phyloP scores from a whole-genome alignment of 306 rosid species.

The Cucurbita argyrosperma region DNA sequence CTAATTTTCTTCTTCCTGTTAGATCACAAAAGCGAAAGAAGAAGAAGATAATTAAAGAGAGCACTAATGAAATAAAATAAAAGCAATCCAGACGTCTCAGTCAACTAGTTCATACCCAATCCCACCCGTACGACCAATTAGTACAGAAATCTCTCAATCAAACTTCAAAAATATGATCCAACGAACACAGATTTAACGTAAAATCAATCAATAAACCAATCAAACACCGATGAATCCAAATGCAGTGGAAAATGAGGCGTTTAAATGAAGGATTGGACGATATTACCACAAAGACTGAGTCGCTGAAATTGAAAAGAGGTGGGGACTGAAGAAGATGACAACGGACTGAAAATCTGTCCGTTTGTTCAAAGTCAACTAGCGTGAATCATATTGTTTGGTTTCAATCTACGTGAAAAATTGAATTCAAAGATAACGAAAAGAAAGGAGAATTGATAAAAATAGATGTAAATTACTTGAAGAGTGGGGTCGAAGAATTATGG shows the following conservation, averaged over 20 bases:
- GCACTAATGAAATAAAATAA: neutral
- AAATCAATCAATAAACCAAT: no score
- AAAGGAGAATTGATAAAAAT: neutral
- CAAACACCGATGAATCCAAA: neutral
- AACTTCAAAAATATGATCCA: neutral
- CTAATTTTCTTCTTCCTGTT: slow-evolving; percentile 2
- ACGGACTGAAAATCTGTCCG: neutral
- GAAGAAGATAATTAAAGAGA: neutral
- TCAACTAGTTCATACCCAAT: neutral
- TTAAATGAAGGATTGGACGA: neutral
- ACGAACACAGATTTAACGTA: neutral
- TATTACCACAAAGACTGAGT: neutral
- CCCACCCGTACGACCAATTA: neutral
- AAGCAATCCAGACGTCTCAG: neutral
- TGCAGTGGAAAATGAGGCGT: neutral
- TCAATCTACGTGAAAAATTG: neutral
- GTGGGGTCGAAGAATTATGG: neutral
- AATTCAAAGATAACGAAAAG: neutral
- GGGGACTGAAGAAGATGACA: neutral
- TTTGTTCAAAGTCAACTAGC: slow-evolving; percentile 1
- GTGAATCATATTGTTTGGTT: neutral
- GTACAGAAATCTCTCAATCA: neutral
- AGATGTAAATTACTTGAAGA: neutral
- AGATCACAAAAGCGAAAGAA: neutral
- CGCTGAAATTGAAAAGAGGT: neutral